A percentile compares a stretch with the other conserved stretches of the same genome.
Conservation (phyloP, 176 grass and related monocot species). For the Oryza meridionalis region DNA sequence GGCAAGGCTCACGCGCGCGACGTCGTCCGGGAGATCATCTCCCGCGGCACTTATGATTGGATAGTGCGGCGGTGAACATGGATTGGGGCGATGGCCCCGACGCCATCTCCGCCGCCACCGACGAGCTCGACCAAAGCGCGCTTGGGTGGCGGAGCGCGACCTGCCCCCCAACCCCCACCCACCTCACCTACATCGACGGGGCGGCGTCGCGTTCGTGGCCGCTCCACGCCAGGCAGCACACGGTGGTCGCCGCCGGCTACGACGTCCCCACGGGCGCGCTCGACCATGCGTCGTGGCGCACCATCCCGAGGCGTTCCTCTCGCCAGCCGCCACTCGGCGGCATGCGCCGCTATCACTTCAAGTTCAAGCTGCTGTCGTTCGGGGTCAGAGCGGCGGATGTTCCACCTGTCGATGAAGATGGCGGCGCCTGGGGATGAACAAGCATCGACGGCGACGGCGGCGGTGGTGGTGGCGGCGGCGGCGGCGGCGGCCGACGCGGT, state of each 20-base stretch:
- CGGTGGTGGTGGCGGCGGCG: too few species aligned
- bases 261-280: slow-evolving; percentile 51
- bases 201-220: slow-evolving; percentile 39
- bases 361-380: slow-evolving; percentile 70
- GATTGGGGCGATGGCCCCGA: slow-evolving; percentile 55
- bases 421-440: neutral
- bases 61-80: slow-evolving; percentile 46
- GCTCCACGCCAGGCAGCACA: slow-evolving; percentile 49
- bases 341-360: slow-evolving; percentile 48
- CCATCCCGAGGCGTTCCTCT: slow-evolving; percentile 48
- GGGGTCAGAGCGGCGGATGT: slow-evolving; percentile 61
- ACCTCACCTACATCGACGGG: too few species aligned
- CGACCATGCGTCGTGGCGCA: slow-evolving; percentile 64
- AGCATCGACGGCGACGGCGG: too few species aligned
- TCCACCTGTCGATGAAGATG: slow-evolving; percentile 62
- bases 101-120: slow-evolving; percentile 32
- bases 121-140: slow-evolving; percentile 49
- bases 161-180: too few species aligned
- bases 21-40: slow-evolving; percentile 59
- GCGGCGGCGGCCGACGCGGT: too few species aligned
- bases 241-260: slow-evolving; percentile 47
- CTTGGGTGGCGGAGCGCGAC: slow-evolving; percentile 35
- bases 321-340: neutral
- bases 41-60: slow-evolving; percentile 50
- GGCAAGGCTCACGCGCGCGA: slow-evolving; percentile 52